phyloP scores from a whole-genome alignment of 2,329 filamentous ascomycete genomes.

The Hymenoscyphus occultus region DNA sequence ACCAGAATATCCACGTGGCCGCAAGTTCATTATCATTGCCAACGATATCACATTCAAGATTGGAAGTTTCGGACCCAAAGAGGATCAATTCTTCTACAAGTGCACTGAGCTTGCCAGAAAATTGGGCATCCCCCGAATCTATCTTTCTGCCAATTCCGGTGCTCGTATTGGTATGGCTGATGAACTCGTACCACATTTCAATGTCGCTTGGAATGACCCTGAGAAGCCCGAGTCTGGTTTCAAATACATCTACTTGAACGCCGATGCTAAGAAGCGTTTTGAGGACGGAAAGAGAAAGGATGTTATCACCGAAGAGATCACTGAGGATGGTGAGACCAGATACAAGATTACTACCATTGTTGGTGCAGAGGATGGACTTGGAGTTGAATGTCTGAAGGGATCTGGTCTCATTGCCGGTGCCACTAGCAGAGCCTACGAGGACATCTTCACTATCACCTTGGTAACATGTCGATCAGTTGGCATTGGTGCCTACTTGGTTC shows the following conservation, averaged over 20 bases:
- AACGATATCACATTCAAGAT: slow-evolving; percentile 99
- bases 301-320: slow-evolving; percentile 84
- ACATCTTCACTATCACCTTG: slow-evolving; percentile 97
- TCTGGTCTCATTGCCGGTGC: slow-evolving; percentile 98
- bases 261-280: slow-evolving; percentile 81
- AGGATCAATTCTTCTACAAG: slow-evolving; percentile 99
- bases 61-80: slow-evolving; percentile 91
- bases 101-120: slow-evolving; percentile 94
- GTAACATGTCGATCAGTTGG: slow-evolving; percentile 98
- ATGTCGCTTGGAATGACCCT: slow-evolving; percentile 90
- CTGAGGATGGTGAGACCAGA: slow-evolving; percentile 82
- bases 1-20: slow-evolving; percentile 88
- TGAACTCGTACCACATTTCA: slow-evolving; percentile 95
- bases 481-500: slow-evolving; percentile 98
- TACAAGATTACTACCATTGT: slow-evolving; percentile 93
- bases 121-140: slow-evolving; percentile 93
- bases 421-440: slow-evolving; percentile 94
- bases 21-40: slow-evolving; percentile 92
- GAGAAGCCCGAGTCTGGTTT: slow-evolving; percentile 82
- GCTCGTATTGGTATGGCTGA: slow-evolving; percentile 95
- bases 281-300: slow-evolving; percentile 71
- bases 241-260: slow-evolving; percentile 93
- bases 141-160: slow-evolving; percentile 97
- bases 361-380: slow-evolving; percentile 90
- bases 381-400: slow-evolving; percentile 94